Percentiles rank a stretch among this genome's conserved stretches.
Conservation (phyloP, 2,329 filamentous ascomycete genomes). For the Ilyonectria sp. region DNA sequence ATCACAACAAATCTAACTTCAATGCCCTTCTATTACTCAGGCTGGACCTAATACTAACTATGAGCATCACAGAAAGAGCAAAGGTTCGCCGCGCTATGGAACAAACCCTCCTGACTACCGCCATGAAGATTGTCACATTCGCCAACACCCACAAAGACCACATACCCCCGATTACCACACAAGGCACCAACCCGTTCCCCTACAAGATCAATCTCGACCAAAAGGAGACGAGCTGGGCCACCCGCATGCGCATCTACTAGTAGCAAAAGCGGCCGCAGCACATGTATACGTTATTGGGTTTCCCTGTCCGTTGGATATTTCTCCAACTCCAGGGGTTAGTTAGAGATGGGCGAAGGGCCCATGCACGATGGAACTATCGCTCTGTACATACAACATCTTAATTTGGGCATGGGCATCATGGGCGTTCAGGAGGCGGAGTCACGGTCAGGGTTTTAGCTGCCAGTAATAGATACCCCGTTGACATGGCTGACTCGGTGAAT, state of each 20-base stretch:
- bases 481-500: constrained; percentile 17
- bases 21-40: background rate
- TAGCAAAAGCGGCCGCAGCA: background rate
- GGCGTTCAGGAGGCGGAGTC: constrained; percentile 38
- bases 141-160: constrained; percentile 94
- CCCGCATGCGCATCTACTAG: constrained; percentile 82
- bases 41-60: background rate
- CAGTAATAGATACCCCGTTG: constrained; percentile 45
- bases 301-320: background rate
- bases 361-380: background rate
- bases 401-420: constrained; percentile 21
- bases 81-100: constrained; percentile 95
- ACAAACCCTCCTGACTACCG: constrained; percentile 87
- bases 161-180: constrained; percentile 96
- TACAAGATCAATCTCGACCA: constrained; percentile 94
- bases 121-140: constrained; percentile 89
- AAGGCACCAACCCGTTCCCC: constrained; percentile 93
- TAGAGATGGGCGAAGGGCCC: background rate
- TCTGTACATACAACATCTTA: constrained; percentile 21
- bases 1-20: background rate
- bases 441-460: constrained; percentile 27
- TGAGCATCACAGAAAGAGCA: constrained; percentile 75
- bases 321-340: background rate
- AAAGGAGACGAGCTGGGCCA: constrained; percentile 82
- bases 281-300: background rate